A percentile compares a stretch with the other conserved stretches of the same genome.
Evolutionary conservation across 805 yeast genomes (phyloP).

Genomic region (Metschnikowia chrysomelidarum): DNA sequence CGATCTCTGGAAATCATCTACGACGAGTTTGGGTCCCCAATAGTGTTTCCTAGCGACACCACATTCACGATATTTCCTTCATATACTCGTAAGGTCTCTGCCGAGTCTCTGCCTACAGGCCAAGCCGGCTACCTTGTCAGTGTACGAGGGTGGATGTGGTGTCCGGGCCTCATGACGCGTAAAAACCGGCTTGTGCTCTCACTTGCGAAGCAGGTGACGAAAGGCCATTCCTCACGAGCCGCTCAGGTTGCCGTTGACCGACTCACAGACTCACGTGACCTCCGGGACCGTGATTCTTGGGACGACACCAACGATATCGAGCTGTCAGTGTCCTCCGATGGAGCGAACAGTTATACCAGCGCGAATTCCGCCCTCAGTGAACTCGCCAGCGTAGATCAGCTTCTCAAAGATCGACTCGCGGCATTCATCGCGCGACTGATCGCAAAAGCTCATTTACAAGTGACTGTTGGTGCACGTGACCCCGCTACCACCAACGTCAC

Average conservation of each 20-base stretch:
- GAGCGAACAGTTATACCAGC: conserved; percentile 9
- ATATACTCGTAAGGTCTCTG: conserved; percentile 29
- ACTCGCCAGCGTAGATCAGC: conserved; percentile 35
- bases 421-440: conserved; percentile 70
- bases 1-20: conserved; percentile 18
- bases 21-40: conserved; percentile 19
- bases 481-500: too few relatives aligned
- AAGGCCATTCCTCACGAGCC: conserved; percentile 28
- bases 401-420: conserved; percentile 61
- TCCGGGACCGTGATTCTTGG: neutral
- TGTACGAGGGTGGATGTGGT: conserved; percentile 69
- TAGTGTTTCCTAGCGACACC: conserved; percentile 52
- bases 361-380: conserved; percentile 9
- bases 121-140: conserved; percentile 48
- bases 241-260: conserved; percentile 17
- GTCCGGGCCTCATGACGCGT: conserved; percentile 69
- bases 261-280: conserved; percentile 8
- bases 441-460: conserved; percentile 50
- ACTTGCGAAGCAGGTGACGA: conserved; percentile 65
- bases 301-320: conserved; percentile 13
- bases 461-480: conserved; percentile 55
- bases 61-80: conserved; percentile 49
- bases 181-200: conserved; percentile 69
- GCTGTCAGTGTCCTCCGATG: conserved; percentile 13
- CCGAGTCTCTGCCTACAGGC: conserved; percentile 12